Evolutionary conservation across 768 basidiomycete genomes (phyloP), one percentile per base, ranked within the genome.

Genomic region (Coprinopsis sp.): DNA sequence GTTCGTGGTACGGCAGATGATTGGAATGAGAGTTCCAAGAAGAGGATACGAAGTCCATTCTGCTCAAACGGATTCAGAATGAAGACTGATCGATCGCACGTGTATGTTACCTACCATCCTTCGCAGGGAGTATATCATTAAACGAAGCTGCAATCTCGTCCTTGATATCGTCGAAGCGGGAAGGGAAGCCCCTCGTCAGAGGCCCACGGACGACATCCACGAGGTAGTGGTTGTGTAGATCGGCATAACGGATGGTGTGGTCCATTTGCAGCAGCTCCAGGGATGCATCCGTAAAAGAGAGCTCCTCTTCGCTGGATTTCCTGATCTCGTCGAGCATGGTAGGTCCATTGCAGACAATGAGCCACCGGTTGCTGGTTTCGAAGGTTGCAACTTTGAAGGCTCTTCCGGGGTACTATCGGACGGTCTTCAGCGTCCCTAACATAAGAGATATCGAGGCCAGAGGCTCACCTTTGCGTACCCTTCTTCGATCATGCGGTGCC

Each of bases 141-240:
- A 78, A 72, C 1, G 77, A 63, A 0, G 57, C 43, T 1, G 54
- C 34, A 21, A 78, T 59, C 49, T 82, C 81, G 16, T 75, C 68
- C 7, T 62, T 64, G 12, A 81, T 54, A 16, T 67, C 64, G 1
- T 67, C 62, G 47, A 70, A 71, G 2, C 70, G 50, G 2, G 42
- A 46, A 0, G 58, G 64, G 6, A 78, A 58, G 38, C 69, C 71
- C 7, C 74, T 58, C 6, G 70, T 70, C 28, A 72, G 51, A 13
- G 57, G 51, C 0, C 58, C 55, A 3, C 60, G 62, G 21, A 73
- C 56, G 6, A 67, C 58, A 3, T 57, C 44, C 8, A 64, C 37
- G 30, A 71, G 68, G 39, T 63, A 67, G 2, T 55, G 60, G 33
- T 66, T 60, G 7, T 57, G 25, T 7, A 50, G 30, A 12, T 69